Evolutionary conservation across 2,329 filamentous ascomycete species (phyloP).

Genomic region (Paecilomyces formosus): DNA sequence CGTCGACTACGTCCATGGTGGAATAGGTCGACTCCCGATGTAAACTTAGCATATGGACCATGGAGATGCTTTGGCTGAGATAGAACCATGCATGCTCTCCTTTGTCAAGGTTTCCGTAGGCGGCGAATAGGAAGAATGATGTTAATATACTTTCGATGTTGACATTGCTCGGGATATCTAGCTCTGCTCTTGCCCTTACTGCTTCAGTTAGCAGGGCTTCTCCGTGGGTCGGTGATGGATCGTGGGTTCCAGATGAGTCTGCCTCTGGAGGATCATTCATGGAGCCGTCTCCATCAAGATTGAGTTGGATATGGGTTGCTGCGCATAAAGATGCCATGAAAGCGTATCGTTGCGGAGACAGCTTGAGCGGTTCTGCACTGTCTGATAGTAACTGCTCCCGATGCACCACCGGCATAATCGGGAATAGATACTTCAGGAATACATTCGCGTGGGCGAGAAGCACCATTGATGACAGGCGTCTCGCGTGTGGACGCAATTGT

Average conservation of each 20-base stretch:
- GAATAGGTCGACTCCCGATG: constrained; percentile 46
- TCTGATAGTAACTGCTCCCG: constrained; percentile 26
- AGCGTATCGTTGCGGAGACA: constrained; percentile 30
- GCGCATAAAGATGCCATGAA: constrained; percentile 35
- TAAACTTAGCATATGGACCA: constrained; percentile 41
- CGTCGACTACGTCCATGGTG: constrained; percentile 42
- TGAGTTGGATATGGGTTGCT: constrained; percentile 39
- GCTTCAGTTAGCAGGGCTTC: constrained; percentile 60
- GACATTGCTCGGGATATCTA: constrained; percentile 34
- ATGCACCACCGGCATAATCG: constrained; percentile 37
- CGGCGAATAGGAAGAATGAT: constrained; percentile 73
- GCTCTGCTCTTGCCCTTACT: constrained; percentile 39
- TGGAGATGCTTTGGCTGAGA: constrained; percentile 66
- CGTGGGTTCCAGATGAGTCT: constrained; percentile 43
- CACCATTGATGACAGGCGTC: constrained; percentile 25
- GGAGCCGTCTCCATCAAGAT: constrained; percentile 24
- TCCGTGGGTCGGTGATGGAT: constrained; percentile 55
- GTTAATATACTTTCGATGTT: constrained; percentile 46
- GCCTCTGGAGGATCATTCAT: constrained; percentile 15
- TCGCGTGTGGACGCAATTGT: constrained; percentile 9
- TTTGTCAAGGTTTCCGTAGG: constrained; percentile 62
- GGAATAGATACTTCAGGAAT: constrained; percentile 35
- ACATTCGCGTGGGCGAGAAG: constrained; percentile 33
- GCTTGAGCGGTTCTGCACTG: constrained; percentile 48
- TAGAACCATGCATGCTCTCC: constrained; percentile 75